Conservation (phyloP, 306 rosid genomes). For the Spatholobus suberectus region DNA sequence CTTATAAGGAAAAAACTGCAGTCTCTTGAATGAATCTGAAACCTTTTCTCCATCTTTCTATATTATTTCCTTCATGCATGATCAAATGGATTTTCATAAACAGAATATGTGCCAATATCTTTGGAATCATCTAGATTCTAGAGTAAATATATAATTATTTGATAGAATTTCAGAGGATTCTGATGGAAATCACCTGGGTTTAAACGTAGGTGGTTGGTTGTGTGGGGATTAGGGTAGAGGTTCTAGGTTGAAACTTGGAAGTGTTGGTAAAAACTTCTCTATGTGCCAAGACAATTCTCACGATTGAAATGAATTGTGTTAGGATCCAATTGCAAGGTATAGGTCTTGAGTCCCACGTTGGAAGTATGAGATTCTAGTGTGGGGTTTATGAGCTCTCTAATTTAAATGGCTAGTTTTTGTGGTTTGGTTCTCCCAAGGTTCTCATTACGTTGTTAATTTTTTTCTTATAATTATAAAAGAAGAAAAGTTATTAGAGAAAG, state of each 20-base stretch:
- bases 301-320: not conserved
- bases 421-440: not conserved
- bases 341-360: no score
- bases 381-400: no score
- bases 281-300: not conserved
- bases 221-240: constrained; percentile 11
- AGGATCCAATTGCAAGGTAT: no score
- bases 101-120: not conserved
- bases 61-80: constrained; percentile 1
- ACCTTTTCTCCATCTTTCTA: constrained; percentile 10
- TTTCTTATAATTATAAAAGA: not conserved
- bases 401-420: no score
- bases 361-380: no score
- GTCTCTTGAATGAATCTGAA: constrained; percentile 27
- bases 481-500: not conserved
- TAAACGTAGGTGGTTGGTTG: constrained; percentile 24
- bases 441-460: not conserved
- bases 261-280: not conserved
- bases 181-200: constrained; percentile 1
- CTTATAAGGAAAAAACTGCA: not conserved
- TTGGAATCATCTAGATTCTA: not conserved
- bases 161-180: not conserved
- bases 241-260: constrained; percentile 16
- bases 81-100: constrained; percentile 12
- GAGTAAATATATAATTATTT: not conserved